Percentiles rank a stretch among this genome's conserved stretches.
phyloP scores from a whole-genome alignment of 805 yeast species.

The Wickerhamiella sergipiensis region DNA sequence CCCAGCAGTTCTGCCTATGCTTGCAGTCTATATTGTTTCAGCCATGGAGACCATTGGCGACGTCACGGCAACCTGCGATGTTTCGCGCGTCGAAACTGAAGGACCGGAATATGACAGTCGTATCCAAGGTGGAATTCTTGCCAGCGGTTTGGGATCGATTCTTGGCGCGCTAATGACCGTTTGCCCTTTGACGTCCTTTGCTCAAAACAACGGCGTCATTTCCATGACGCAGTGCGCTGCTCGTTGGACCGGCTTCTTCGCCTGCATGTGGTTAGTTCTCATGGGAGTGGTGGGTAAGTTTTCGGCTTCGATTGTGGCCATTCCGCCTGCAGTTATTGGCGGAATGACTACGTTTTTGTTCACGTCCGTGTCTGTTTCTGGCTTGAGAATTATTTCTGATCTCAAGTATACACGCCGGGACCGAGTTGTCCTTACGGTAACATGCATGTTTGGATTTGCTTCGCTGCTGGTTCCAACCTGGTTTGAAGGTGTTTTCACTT shows the following conservation, averaged over 20 bases:
- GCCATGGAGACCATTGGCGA: slow-evolving; percentile 95
- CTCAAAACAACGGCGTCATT: slow-evolving; percentile 91
- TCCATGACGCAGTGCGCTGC: slow-evolving; percentile 86
- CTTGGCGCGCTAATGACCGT: slow-evolving; percentile 66
- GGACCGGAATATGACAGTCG: slow-evolving; percentile 72
- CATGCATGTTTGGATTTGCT: slow-evolving; percentile 54
- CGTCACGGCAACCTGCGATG: slow-evolving; percentile 87
- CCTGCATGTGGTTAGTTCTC: slow-evolving; percentile 62
- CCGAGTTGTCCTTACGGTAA: slow-evolving; percentile 54
- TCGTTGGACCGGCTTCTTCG: slow-evolving; percentile 66
- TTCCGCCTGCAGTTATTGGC: slow-evolving; percentile 69
- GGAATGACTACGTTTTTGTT: slow-evolving; percentile 76
- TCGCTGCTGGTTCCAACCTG: slow-evolving; percentile 50
- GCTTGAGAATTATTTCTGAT: slow-evolving; percentile 47
- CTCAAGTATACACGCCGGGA: slow-evolving; percentile 52
- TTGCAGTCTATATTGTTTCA: slow-evolving; percentile 67
- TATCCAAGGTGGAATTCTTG: slow-evolving; percentile 84
- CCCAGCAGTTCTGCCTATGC: slow-evolving; percentile 72
- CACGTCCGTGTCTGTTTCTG: slow-evolving; percentile 65
- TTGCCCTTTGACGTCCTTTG: slow-evolving; percentile 83
- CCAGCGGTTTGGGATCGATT: slow-evolving; percentile 74
- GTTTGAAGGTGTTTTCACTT: slow-evolving; percentile 53
- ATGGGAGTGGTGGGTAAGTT: slow-evolving; percentile 85
- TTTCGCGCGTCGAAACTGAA: slow-evolving; percentile 70
- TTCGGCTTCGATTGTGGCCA: slow-evolving; percentile 74